Base-by-base conservation (phyloP, 768 basidiomycete genomes). In the Suillus americanus region DNA sequence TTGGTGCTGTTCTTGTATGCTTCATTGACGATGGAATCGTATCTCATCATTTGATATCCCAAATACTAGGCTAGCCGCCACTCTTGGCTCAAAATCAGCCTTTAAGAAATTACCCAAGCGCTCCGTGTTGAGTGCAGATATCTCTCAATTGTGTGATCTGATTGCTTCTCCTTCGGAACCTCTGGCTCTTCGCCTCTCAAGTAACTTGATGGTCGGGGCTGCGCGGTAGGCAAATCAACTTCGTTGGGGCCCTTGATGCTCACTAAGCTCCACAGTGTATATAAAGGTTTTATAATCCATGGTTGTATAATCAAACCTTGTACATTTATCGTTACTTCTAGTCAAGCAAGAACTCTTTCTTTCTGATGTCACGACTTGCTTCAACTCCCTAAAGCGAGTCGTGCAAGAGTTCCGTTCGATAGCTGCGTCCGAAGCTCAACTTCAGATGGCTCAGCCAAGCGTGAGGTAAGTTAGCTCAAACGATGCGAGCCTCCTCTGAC, bases 181-280 rank as follows among this genome's bases (percentile, higher is more conserved):
- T 45, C 82, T 97, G 40, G 94, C 95, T 2, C 78, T 97, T 63
- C 83, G 95, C 67, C 79, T 96, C 62, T 95, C 94, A 12, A 94
- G 93, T 64, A 94, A 94, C 72, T 78, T 97, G 50, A 88, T 97
- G 83, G 89, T 96, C 65, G 95, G 95, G 4, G 95, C 90, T 41
- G 92, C 90, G 25, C 86, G 94, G 94, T 94, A 75, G 65, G 85
- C 70, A 54, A 5, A 41, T 25, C 25, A 20, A 35, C 28, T 3
- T 48, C 28, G 9, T 54, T 35, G 51, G 41, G 45, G 10, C n/a
- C 25, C 10, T 43, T 33, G 41, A 18, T 16, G 18, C 59, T 68
- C 38, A 72, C 33, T 53, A 35, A 41, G 14, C 56, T 60, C 57
- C 46, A 3, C 43, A 85, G 81, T 3, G 81, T 86, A 16, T 85